Conservation (phyloP, 768 basidiomycete species). For the Rhodosporidiobolus sp. region DNA sequence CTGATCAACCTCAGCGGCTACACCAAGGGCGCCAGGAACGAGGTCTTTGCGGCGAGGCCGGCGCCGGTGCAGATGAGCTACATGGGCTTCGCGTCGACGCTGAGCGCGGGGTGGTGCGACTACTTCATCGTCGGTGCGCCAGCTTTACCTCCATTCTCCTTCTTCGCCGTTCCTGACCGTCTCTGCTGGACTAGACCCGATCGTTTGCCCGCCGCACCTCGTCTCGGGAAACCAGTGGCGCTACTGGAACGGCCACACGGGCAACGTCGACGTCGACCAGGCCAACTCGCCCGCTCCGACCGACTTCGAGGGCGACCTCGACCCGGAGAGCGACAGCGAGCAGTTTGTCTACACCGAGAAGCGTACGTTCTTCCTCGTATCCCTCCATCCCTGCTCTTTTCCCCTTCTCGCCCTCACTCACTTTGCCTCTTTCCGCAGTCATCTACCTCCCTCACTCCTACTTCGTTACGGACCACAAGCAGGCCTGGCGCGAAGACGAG, state of each 20-base stretch:
- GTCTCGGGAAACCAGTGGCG: conserved; percentile 39
- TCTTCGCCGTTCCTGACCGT: background rate
- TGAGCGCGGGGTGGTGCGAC: conserved; percentile 50
- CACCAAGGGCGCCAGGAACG: conserved; percentile 58
- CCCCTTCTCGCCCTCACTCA: background rate
- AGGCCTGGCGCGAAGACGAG: conserved; percentile 51
- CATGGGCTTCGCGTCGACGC: conserved; percentile 58
- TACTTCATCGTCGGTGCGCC: conserved; percentile 36
- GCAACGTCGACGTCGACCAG: background rate
- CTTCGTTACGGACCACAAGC: conserved; percentile 58
- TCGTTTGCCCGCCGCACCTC: conserved; percentile 51
- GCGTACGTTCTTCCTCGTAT: conserved; percentile 11
- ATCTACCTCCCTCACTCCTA: conserved; percentile 43
- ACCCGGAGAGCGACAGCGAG: conserved; percentile 51
- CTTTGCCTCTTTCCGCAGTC: conserved; percentile 1
- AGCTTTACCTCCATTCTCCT: background rate
- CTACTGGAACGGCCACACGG: conserved; percentile 9
- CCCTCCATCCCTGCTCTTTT: background rate
- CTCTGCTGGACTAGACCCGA: conserved; percentile 49
- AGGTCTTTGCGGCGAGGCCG: conserved; percentile 57
- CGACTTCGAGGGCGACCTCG: conserved; percentile 49
- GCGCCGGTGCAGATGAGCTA: conserved; percentile 55
- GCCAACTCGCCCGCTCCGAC: conserved; percentile 10
- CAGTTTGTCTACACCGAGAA: conserved; percentile 52
- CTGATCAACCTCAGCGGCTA: conserved; percentile 54